Evolutionary conservation across 2,329 filamentous ascomycete species (phyloP), one percentile per base, ranked within the genome.

Genomic region (Teratosphaeriaceae sp.): DNA sequence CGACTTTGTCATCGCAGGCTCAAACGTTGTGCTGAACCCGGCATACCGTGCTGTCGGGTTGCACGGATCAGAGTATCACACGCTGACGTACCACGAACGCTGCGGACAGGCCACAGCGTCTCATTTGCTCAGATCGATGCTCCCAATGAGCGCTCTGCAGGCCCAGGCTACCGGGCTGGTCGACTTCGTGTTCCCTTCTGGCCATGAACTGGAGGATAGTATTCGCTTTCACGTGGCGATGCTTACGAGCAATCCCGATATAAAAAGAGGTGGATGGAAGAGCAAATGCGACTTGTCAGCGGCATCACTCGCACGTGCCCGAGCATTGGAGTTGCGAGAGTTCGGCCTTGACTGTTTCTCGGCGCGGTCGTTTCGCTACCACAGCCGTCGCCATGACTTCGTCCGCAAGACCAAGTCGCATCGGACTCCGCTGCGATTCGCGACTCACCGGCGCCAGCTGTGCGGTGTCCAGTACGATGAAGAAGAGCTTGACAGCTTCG

Each of bases 301-400:
- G 0, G 42, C 56, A 1, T 58, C 56, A 1, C 58, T 68, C 5
- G 62, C 63, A 1, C 50, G 45, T 3, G 60, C 61, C 2, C 59
- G 66, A 20, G 61, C 62, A 1, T 46, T 53, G 8, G 67, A 70
- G 52, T 58, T 70, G 0, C 61, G 58, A 5, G 61, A 70, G 46
- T 68, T 70, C 65, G 56, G 61, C 27, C 62, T 64, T 37, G 67
- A 70, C 53, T 69, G 69, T 49, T 70, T 65, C 66, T 63, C 61
- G 19, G 48, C 64, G 1, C 56, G 66, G 5, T 55, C 63, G 3
- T 39, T 50, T 11, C 55, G 65, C 12, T 69, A 69, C 40, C 66
- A 69, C 50, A 50, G 50, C 2, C 62, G 66, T 12, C 61, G 67
- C 7, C 55, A 56, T 23, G 61, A 63, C 45, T 70, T 69, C 47